These are phyloP conservation scores for Pharnaceum exiguum DNA, from an alignment of 148 eudicot species.

Conservation along the genomic window DNA sequence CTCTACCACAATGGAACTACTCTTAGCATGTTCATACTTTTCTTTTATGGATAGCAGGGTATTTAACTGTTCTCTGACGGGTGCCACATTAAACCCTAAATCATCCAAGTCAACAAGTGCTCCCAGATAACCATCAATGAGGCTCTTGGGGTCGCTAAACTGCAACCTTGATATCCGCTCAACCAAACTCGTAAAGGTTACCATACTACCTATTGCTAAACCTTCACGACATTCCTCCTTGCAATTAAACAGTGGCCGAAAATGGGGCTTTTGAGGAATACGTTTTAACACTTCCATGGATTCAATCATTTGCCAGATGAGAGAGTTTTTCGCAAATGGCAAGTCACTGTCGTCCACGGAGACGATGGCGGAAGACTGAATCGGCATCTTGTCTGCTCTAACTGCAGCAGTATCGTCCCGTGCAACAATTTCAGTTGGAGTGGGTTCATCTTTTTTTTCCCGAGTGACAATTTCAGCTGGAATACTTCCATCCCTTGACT, in stretches of 20 bases:
- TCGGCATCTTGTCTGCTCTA: constrained; percentile 11
- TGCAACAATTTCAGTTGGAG: constrained; percentile 11
- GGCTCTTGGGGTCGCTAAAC: constrained; percentile 39
- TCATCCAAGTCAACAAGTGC: constrained; percentile 59
- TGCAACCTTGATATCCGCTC: constrained; percentile 38
- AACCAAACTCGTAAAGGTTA: constrained; percentile 57
- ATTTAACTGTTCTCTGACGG: constrained; percentile 35
- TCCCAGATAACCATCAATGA: constrained; percentile 51
- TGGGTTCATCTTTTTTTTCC: constrained; percentile 2
- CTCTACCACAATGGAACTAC: constrained; percentile 16
- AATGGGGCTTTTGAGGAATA: constrained; percentile 83
- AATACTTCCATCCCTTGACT: neutral
- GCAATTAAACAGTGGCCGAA: constrained; percentile 39
- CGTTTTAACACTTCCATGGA: constrained; percentile 54
- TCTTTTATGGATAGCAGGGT: constrained; percentile 38
- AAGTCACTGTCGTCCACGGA: constrained; percentile 18
- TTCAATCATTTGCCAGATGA: constrained; percentile 55
- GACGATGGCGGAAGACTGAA: constrained; percentile 25
- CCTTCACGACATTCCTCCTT: constrained; percentile 73
- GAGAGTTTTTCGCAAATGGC: constrained; percentile 51
- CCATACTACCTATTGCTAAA: constrained; percentile 78
- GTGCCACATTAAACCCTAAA: constrained; percentile 60
- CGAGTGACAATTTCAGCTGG: constrained; percentile 10
- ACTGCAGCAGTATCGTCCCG: constrained; percentile 5
- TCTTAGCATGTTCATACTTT: constrained; percentile 31